These are phyloP conservation scores for Metarhizium rileyi DNA, from an alignment of 2,329 filamentous ascomycete genomes.

Conservation along the genomic window DNA sequence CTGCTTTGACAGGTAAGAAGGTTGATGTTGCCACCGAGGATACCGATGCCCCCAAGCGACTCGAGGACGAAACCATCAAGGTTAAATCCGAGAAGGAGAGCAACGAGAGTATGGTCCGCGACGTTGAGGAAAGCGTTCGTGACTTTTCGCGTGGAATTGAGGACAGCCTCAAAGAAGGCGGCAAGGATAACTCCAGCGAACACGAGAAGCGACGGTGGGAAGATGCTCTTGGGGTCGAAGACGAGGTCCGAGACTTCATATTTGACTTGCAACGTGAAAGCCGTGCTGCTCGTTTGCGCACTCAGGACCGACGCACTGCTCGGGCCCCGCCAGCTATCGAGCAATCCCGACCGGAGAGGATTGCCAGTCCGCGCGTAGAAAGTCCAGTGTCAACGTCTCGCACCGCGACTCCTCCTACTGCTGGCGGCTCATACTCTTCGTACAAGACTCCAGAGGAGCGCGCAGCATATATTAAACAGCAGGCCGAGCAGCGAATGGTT, in stretches of 20 bases:
- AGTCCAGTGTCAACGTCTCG: constrained; percentile 45
- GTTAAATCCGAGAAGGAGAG: constrained; percentile 80
- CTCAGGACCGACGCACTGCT: constrained; percentile 44
- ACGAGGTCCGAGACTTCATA: constrained; percentile 95
- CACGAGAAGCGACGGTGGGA: constrained; percentile 94
- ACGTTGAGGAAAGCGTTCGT: constrained; percentile 91
- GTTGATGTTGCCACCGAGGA: constrained; percentile 60
- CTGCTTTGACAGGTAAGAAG: constrained; percentile 81
- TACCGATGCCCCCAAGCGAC: constrained; percentile 66
- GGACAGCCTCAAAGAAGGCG: constrained; percentile 75
- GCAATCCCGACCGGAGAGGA: constrained; percentile 30
- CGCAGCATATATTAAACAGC: constrained; percentile 92
- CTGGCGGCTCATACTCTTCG: constrained; percentile 62
- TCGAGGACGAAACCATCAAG: constrained; percentile 80
- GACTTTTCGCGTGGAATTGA: constrained; percentile 82
- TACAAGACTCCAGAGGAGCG: constrained; percentile 90
- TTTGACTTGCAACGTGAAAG: constrained; percentile 88
- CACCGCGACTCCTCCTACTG: constrained; percentile 33
- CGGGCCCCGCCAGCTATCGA: constrained; percentile 31
- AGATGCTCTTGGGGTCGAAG: constrained; percentile 89
- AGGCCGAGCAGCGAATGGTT: constrained; percentile 93
- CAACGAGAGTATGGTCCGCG: constrained; percentile 91
- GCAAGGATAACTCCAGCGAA: constrained; percentile 65
- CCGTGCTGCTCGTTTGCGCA: constrained; percentile 59
- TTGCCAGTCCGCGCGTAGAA: constrained; percentile 37